Conservation (phyloP, 495 filamentous ascomycete genomes). For the Penicillium lividum region DNA sequence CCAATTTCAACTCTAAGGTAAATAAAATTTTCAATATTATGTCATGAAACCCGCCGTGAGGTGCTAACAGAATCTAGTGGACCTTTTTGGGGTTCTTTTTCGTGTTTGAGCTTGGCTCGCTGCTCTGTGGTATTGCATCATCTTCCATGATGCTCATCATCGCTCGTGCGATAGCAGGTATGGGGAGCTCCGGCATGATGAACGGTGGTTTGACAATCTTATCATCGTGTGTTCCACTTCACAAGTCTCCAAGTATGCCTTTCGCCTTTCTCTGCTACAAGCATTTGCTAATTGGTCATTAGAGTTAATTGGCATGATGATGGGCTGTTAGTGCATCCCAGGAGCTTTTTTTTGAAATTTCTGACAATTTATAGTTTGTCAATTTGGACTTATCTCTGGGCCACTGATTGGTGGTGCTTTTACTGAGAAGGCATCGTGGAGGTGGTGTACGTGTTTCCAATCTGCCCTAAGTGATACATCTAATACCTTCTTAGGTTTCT, state of each 20-base stretch:
- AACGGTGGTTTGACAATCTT: constrained; percentile 58
- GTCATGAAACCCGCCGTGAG: too few relatives aligned
- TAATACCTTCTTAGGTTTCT: constrained; percentile 49
- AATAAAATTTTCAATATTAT: too few relatives aligned
- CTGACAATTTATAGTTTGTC: constrained; percentile 24
- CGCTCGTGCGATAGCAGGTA: constrained; percentile 46
- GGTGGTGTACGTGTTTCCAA: constrained; percentile 49
- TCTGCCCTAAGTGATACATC: background rate
- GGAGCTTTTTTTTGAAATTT: constrained; percentile 4
- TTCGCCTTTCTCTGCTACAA: constrained; percentile 1
- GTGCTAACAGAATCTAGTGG: constrained; percentile 21
- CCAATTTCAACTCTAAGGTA: constrained; percentile 46
- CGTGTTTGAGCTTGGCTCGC: constrained; percentile 46
- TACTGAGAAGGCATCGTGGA: constrained; percentile 54
- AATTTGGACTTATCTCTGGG: constrained; percentile 44
- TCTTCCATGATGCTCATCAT: constrained; percentile 48
- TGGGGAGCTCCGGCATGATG: constrained; percentile 45
- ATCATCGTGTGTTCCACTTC: constrained; percentile 42
- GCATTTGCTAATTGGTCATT: constrained; percentile 15
- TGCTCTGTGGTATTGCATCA: constrained; percentile 43
- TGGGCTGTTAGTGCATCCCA: constrained; percentile 35
- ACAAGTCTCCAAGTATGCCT: constrained; percentile 41
- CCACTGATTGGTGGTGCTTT: constrained; percentile 61
- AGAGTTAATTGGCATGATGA: constrained; percentile 35
- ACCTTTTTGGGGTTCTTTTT: constrained; percentile 37